Base-by-base conservation (phyloP, 441 rosid species). In the Raphanus hybrid region DNA sequence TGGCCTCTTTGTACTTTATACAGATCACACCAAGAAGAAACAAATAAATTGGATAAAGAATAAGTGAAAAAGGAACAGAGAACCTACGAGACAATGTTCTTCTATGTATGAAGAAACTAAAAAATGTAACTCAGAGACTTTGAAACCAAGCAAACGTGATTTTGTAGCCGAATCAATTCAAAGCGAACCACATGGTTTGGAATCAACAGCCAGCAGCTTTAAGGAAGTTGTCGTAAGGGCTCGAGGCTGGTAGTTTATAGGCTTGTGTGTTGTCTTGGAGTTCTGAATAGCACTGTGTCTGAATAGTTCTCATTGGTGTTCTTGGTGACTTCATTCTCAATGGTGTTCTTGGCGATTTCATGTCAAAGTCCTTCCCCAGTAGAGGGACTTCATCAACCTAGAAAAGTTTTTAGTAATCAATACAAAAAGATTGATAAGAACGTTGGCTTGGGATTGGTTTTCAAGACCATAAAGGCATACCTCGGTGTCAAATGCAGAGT, bases 161-260 rank as follows among this genome's bases (percentile, higher is more conserved):
- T 65, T 37, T 11, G 9, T 18, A 37, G 59, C 48, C 67, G 64
- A 67, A 18, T 26, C 45, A 32, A 71, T 45, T 26, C 57, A 45
- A 71, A 67, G 20, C 52, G 39, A 64, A 62, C 5, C 64, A 16
- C 64, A 16, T 41, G 67, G 70, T 64, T 27, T 29, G 37, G 58
- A 67, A 78, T 93, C 88, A 96, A 83, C 97, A 92, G 11, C 97
- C 98, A 37, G 99, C 98, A 67, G 99, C 98, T 90, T 93, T 96
- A 70, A 96, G 87, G 71, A 96, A 93, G 83, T 92, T 87, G 75
- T 96, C 98, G 7, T 83, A 96, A 45, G 99, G 99, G 82, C 93
- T 88, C 39, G 97, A 85, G 12, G 96, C 90, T 3, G 99, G 99
- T 75, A 96, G 82, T 75, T 84, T 82, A 82, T 86, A 91, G 67